Conservation (phyloP, 1,284 basidiomycete genomes). For the Moesziomyces sp. region DNA sequence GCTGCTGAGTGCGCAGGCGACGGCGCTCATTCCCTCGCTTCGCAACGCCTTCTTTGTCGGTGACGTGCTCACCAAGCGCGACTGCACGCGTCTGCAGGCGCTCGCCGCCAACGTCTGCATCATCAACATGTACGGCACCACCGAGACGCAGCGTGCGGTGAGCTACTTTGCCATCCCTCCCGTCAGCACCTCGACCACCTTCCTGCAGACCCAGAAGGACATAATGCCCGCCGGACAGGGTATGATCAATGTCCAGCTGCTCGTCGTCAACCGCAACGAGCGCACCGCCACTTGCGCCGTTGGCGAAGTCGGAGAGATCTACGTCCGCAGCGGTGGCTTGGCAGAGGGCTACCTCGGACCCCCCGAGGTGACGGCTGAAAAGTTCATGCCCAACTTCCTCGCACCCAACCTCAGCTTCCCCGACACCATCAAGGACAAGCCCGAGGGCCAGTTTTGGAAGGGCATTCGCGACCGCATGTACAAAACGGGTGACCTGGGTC, state of each 20-base stretch:
- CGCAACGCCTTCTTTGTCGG: slow-evolving; percentile 97
- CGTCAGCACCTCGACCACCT: slow-evolving; percentile 84
- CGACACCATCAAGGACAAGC: slow-evolving; percentile 60
- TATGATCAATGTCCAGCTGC: slow-evolving; percentile 97
- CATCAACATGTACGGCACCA: slow-evolving; percentile 99
- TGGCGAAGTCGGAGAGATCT: slow-evolving; percentile 98
- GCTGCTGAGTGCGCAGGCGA: slow-evolving; percentile 94
- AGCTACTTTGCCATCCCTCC: slow-evolving; percentile 95
- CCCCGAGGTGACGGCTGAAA: slow-evolving; percentile 80
- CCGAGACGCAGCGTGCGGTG: slow-evolving; percentile 98
- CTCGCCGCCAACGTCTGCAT: slow-evolving; percentile 87
- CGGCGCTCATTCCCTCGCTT: slow-evolving; percentile 85
- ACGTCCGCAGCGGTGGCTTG: slow-evolving; percentile 93
- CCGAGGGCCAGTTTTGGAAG: slow-evolving; percentile 76
- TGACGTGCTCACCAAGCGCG: slow-evolving; percentile 98
- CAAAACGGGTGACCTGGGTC: slow-evolving; percentile 92
- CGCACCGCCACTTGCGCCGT: slow-evolving; percentile 88
- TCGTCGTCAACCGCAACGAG: slow-evolving; percentile 95
- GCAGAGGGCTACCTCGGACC: slow-evolving; percentile 93
- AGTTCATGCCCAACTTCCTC: slow-evolving; percentile 66
- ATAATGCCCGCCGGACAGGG: slow-evolving; percentile 97
- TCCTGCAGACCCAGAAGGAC: slow-evolving; percentile 94
- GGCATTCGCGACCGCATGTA: slow-evolving; percentile 99
- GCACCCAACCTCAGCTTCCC: slow-evolving; percentile 55
- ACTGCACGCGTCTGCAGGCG: slow-evolving; percentile 92